Conservation (phyloP, 2,329 filamentous ascomycete species). For the Teratosphaeria viscida region DNA sequence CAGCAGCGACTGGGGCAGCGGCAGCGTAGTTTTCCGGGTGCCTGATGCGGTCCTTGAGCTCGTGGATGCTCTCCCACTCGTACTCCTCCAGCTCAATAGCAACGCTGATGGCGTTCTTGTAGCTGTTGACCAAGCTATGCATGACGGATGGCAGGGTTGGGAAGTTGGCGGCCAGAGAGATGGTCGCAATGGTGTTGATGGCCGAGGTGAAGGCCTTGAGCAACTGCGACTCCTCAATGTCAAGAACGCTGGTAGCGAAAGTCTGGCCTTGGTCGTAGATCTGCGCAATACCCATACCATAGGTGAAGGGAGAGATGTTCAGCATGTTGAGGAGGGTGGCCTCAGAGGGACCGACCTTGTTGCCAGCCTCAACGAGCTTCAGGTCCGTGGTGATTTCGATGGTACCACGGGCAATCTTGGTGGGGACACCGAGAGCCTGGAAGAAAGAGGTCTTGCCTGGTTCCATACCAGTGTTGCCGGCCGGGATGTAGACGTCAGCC, state of each 20-base stretch:
- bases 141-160: constrained; percentile 91
- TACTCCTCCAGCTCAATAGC: constrained; percentile 74
- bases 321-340: constrained; percentile 98
- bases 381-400: constrained; percentile 98
- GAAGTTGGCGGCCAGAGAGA: constrained; percentile 89
- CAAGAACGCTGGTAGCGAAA: constrained; percentile 76
- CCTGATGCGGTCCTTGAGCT: constrained; percentile 98
- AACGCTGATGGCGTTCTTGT: constrained; percentile 92
- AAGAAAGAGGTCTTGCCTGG: constrained; percentile 99
- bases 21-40: constrained; percentile 76
- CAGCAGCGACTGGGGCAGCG: constrained; percentile 47
- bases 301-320: constrained; percentile 99
- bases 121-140: constrained; percentile 91
- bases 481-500: constrained; percentile 84
- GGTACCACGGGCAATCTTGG: constrained; percentile 99
- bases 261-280: constrained; percentile 97
- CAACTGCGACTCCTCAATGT: constrained; percentile 91
- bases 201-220: constrained; percentile 71
- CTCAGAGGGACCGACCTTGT: constrained; percentile 97
- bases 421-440: constrained; percentile 99
- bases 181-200: constrained; percentile 74
- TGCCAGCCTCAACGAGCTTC: constrained; percentile 88
- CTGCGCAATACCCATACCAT: constrained; percentile 92
- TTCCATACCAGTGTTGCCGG: constrained; percentile 99
- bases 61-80: constrained; percentile 89